A percentile compares a stretch with the other conserved stretches of the same genome.
Evolutionary conservation across 345 rosid genomes (phyloP).

Genomic region (Melaleuca alternifolia): DNA sequence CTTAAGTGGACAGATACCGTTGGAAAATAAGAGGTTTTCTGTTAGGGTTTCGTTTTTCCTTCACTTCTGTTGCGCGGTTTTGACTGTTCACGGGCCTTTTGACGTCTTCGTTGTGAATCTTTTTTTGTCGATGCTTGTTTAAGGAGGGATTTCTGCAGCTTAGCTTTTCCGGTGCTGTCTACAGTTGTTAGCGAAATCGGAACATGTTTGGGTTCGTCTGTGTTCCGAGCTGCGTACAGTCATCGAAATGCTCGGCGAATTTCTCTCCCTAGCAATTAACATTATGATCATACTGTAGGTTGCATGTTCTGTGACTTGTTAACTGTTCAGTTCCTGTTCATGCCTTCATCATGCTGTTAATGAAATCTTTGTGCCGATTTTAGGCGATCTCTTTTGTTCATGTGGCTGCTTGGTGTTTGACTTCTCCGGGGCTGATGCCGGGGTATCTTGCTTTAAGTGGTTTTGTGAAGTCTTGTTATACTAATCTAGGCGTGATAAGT

Average conservation of each 20-base stretch:
- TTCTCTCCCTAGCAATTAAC: not conserved
- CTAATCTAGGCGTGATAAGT: not conserved
- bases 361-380: not conserved
- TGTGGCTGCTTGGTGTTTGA: not conserved
- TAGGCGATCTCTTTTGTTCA: not conserved
- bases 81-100: not conserved
- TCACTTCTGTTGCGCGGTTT: not conserved
- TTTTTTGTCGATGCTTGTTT: not conserved
- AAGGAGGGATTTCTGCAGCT: not conserved
- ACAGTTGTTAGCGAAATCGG: not conserved
- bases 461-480: not conserved
- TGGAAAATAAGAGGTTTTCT: not conserved
- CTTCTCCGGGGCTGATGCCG: not conserved
- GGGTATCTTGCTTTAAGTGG: not conserved
- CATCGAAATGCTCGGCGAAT: not conserved
- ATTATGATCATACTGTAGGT: not conserved
- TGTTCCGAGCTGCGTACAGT: not conserved
- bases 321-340: not conserved
- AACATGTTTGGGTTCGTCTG: not conserved
- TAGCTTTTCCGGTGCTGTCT: not conserved
- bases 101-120: not conserved
- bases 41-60: not conserved
- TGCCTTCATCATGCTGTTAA: not conserved
- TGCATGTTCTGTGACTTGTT: not conserved
- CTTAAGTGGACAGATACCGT: not conserved